phyloP scores from a whole-genome alignment of 2,329 filamentous ascomycete genomes.

The Chalara sp. region DNA sequence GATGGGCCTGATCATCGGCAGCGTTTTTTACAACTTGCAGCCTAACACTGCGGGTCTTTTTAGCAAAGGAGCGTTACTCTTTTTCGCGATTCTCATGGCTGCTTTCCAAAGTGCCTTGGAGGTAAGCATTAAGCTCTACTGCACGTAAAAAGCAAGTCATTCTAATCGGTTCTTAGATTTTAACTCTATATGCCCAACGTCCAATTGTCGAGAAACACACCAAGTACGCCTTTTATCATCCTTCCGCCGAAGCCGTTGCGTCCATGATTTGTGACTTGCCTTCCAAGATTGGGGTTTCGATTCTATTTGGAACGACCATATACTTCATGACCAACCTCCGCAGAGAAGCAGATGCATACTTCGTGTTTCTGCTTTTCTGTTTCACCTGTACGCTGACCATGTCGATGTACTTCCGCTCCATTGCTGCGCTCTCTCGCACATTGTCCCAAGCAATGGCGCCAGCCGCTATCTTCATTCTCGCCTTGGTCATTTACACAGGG shows the following conservation, averaged over 20 bases:
- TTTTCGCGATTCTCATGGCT: constrained; percentile 62
- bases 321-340: constrained; percentile 86
- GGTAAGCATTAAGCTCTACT: constrained; percentile 20
- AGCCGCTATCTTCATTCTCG: constrained; percentile 58
- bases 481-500: constrained; percentile 29
- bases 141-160: background rate
- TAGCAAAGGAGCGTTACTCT: constrained; percentile 54
- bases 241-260: constrained; percentile 67
- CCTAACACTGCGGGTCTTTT: constrained; percentile 50
- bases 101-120: constrained; percentile 56
- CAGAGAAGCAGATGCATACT: constrained; percentile 69
- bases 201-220: constrained; percentile 88
- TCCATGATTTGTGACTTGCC: constrained; percentile 65
- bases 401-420: constrained; percentile 81
- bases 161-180: constrained; percentile 49
- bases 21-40: constrained; percentile 56
- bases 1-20: constrained; percentile 57
- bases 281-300: constrained; percentile 68
- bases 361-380: constrained; percentile 75
- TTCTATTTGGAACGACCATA: constrained; percentile 71
- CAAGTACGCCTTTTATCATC: constrained; percentile 83
- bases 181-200: constrained; percentile 81
- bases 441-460: constrained; percentile 44
- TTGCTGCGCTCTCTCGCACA: constrained; percentile 69
- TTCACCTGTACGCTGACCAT: constrained; percentile 69